Conservation (phyloP, 495 filamentous ascomycete species). For the Penicillium ochrochloron region DNA sequence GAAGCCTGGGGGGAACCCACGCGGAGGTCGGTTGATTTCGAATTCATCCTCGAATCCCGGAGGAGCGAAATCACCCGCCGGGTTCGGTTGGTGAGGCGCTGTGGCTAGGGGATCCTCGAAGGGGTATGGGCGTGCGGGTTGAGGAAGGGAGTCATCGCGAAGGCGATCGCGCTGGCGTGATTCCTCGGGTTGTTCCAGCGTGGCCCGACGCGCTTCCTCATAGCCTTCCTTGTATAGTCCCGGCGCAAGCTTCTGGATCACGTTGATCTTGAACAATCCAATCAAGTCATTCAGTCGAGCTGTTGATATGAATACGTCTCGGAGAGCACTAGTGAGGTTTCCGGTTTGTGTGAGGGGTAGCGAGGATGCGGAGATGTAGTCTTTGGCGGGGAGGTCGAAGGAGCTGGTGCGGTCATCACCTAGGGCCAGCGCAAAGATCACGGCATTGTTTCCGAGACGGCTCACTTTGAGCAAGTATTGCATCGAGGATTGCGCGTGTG, state of each 20-base stretch:
- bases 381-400: conserved; percentile 74
- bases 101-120: conserved; percentile 70
- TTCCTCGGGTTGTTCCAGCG: conserved; percentile 37
- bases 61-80: conserved; percentile 77
- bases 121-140: conserved; percentile 66
- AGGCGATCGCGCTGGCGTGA: conserved; percentile 53
- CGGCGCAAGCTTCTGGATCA: conserved; percentile 81
- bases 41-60: conserved; percentile 95
- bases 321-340: conserved; percentile 53
- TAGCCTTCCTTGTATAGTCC: conserved; percentile 76
- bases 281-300: conserved; percentile 71
- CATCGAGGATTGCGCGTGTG: conserved; percentile 86
- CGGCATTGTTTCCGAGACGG: conserved; percentile 80
- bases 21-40: conserved; percentile 73
- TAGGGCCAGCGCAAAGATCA: conserved; percentile 76
- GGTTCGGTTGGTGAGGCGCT: conserved; percentile 66
- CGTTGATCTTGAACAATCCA: conserved; percentile 68
- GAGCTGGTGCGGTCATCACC: conserved; percentile 80
- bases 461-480: conserved; percentile 81
- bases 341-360: conserved; percentile 54
- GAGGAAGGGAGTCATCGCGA: conserved; percentile 54
- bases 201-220: conserved; percentile 54
- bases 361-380: conserved; percentile 71
- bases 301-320: conserved; percentile 73
- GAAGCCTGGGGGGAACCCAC: conserved; percentile 50